Percentiles rank a stretch among this genome's conserved stretches.
Conservation (phyloP, 176 grass and related monocot species). For the Hyparrhenia diplandra region DNA sequence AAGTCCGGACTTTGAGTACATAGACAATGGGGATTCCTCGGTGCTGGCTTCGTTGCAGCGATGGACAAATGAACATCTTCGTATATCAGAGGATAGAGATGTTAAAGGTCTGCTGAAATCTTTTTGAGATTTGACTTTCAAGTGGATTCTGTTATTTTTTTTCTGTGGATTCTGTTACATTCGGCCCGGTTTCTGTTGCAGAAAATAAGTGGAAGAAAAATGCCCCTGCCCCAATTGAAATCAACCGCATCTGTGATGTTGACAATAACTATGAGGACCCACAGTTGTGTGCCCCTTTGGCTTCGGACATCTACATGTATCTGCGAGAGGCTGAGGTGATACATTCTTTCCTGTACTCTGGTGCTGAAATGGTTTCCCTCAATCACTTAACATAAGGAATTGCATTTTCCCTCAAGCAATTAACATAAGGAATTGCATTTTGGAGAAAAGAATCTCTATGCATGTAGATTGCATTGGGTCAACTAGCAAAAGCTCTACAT, state of each 20-base stretch:
- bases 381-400: background rate
- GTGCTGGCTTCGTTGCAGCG: conserved; percentile 63
- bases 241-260: conserved; percentile 46
- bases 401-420: background rate
- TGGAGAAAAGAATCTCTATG: no score
- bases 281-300: conserved; percentile 84
- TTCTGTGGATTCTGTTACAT: background rate
- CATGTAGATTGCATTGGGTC: background rate
- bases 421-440: background rate
- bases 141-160: background rate
- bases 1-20: conserved; percentile 90
- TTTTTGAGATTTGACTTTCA: background rate
- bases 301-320: conserved; percentile 86
- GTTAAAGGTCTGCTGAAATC: conserved; percentile 46
- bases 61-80: conserved; percentile 65
- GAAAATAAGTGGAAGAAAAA: conserved; percentile 56
- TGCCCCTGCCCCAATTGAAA: conserved; percentile 53
- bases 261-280: conserved; percentile 71
- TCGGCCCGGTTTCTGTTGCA: conserved; percentile 9
- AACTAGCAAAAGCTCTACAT: background rate
- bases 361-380: background rate
- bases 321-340: conserved; percentile 79
- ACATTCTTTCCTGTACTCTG: background rate
- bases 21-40: conserved; percentile 71
- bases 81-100: conserved; percentile 60